A percentile compares a stretch with the other conserved stretches of the same genome.
Evolutionary conservation across 1,139 yeast species (phyloP).

Genomic region (Geotrichum phurueaensis): DNA sequence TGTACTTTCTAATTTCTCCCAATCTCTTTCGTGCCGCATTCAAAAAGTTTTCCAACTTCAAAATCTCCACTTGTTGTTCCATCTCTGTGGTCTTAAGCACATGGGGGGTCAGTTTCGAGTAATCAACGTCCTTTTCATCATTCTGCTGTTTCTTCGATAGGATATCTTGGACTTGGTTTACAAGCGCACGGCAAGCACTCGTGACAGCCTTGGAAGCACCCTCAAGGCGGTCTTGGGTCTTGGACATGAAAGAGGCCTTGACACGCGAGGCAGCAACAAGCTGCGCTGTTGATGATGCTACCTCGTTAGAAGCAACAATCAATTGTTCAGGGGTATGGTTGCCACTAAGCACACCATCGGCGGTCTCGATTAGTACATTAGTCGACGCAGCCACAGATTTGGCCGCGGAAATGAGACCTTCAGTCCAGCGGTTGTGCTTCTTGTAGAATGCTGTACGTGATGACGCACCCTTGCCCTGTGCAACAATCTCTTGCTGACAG

Average conservation of each 20-base stretch:
- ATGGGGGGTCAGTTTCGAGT: conserved; percentile 63
- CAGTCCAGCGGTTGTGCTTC: conserved; percentile 90
- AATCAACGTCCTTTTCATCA: conserved; percentile 50
- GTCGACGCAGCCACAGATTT: conserved; percentile 85
- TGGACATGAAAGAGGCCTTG: conserved; percentile 70
- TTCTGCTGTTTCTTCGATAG: conserved; percentile 37
- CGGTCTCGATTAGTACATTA: conserved; percentile 69
- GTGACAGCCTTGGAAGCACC: conserved; percentile 64
- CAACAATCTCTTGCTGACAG: conserved; percentile 77
- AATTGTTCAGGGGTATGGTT: conserved; percentile 71
- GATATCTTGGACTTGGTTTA: conserved; percentile 62
- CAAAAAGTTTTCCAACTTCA: conserved; percentile 72
- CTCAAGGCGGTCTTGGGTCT: conserved; percentile 72
- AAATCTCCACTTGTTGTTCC: conserved; percentile 90
- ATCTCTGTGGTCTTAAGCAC: conserved; percentile 83
- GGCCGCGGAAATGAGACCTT: conserved; percentile 87
- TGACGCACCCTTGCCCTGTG: conserved; percentile 60
- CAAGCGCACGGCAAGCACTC: conserved; percentile 67
- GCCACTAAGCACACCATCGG: conserved; percentile 72
- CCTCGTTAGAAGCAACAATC: conserved; percentile 86
- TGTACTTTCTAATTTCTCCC: conserved; percentile 78
- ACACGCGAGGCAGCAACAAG: conserved; percentile 89
- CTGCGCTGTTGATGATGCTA: conserved; percentile 90
- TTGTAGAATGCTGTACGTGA: conserved; percentile 74
- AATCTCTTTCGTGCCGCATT: conserved; percentile 69